A percentile compares a stretch with the other conserved stretches of the same genome.
Evolutionary conservation across 2,329 filamentous ascomycete species (phyloP).

Genomic region (Dryadomyces quercus-mongolicae): DNA sequence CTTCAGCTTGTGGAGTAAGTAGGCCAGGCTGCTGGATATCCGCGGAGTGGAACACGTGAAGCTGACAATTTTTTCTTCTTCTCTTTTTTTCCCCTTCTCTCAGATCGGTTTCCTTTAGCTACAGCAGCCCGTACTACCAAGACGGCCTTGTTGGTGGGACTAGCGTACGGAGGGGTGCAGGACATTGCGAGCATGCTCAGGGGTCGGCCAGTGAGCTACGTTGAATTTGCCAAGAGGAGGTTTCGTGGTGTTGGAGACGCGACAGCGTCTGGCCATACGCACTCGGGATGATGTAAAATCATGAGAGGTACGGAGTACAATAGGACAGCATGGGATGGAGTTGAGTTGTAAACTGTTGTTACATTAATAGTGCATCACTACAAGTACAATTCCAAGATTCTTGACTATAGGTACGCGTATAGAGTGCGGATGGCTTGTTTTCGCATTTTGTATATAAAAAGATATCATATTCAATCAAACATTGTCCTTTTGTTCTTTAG

Average conservation of each 20-base stretch:
- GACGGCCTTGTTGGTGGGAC: slow-evolving; percentile 64
- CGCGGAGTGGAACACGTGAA: not conserved
- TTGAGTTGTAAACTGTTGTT: too few relatives aligned
- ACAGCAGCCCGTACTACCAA: slow-evolving; percentile 68
- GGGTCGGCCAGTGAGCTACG: slow-evolving; percentile 62
- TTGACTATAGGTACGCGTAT: too few relatives aligned
- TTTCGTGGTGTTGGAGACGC: not conserved
- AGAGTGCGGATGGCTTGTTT: too few relatives aligned
- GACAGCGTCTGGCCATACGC: not conserved
- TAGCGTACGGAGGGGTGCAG: slow-evolving; percentile 71
- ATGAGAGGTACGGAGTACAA: too few relatives aligned
- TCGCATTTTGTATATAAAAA: too few relatives aligned
- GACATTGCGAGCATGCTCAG: slow-evolving; percentile 58
- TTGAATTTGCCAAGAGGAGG: slow-evolving; percentile 47
- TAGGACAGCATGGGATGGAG: too few relatives aligned
- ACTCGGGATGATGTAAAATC: not conserved
- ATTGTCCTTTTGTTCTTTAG: too few relatives aligned
- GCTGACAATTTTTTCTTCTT: not conserved
- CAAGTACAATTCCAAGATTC: too few relatives aligned
- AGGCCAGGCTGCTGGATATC: not conserved
- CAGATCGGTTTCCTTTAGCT: slow-evolving; percentile 68
- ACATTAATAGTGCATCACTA: too few relatives aligned
- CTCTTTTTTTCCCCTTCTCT: not conserved
- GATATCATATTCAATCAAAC: too few relatives aligned
- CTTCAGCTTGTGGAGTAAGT: slow-evolving; percentile 77